Evolutionary conservation across 2,329 filamentous ascomycete species (phyloP).

Genomic region (Keithomyces neogunnii): DNA sequence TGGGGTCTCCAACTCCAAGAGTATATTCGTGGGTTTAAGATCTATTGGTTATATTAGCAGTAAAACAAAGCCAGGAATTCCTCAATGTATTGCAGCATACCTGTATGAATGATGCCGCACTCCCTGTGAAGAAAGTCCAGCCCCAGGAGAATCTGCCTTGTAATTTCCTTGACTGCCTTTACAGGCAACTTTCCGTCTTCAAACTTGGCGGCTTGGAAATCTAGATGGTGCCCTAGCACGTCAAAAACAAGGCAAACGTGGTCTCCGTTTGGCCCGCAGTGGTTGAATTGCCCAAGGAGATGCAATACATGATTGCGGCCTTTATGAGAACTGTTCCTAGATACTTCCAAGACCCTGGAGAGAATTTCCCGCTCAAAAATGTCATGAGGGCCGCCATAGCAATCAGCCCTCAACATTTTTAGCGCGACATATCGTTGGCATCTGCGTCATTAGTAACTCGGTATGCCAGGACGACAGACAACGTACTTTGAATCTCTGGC

Average conservation of each 20-base stretch:
- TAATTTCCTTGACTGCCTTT: slow-evolving; percentile 1
- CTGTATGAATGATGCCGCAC: not conserved
- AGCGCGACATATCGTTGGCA: slow-evolving; percentile 2
- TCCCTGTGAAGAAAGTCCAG: slow-evolving; percentile 1
- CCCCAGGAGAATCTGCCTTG: not conserved
- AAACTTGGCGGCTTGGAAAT: not conserved
- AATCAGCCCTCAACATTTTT: slow-evolving; percentile 1
- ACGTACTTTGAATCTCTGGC: slow-evolving; percentile 9
- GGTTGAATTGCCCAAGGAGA: not conserved
- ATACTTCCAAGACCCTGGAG: not conserved
- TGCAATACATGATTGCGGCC: not conserved
- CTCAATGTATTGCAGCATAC: not conserved
- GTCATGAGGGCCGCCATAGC: not conserved
- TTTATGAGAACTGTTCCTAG: not conserved
- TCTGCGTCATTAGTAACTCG: not conserved
- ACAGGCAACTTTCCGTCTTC: not conserved
- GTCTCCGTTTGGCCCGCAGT: not conserved
- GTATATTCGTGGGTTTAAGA: slow-evolving; percentile 1
- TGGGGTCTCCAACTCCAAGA: not conserved
- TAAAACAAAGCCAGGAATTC: not conserved
- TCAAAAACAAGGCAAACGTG: slow-evolving; percentile 3
- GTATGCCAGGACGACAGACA: not conserved
- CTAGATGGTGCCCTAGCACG: slow-evolving; percentile 1
- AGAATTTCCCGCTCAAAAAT: slow-evolving; percentile 3
- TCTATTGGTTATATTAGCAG: not conserved